phyloP scores from a whole-genome alignment of 805 yeast species.

The Yamadazyma paraphyllophila region DNA sequence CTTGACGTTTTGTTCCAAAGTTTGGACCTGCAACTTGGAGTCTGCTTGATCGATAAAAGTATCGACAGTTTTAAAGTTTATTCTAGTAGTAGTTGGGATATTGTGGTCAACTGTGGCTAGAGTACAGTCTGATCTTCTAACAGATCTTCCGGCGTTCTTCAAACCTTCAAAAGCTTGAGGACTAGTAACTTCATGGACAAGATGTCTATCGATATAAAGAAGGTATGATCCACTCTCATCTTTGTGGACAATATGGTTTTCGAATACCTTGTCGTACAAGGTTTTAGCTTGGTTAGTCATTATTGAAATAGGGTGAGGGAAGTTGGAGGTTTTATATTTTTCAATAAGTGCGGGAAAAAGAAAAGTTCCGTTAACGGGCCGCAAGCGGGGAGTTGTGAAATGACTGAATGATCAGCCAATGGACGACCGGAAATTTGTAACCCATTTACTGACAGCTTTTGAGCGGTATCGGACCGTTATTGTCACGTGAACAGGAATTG shows the following conservation, averaged over 20 bases:
- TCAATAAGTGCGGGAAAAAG: not conserved
- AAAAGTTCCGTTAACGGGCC: not conserved
- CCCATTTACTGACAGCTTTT: not conserved
- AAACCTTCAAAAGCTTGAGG: conserved; percentile 99
- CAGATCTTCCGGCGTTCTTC: conserved; percentile 78
- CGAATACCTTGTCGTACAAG: conserved; percentile 93
- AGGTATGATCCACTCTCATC: conserved; percentile 86
- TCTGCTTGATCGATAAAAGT: conserved; percentile 88
- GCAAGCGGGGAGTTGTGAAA: not conserved
- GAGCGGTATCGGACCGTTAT: not conserved
- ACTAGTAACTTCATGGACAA: conserved; percentile 97
- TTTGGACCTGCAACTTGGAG: conserved; percentile 87
- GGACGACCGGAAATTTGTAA: not conserved
- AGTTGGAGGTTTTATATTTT: conserved; percentile 1
- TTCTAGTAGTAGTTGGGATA: conserved; percentile 92
- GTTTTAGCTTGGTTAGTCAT: conserved; percentile 53
- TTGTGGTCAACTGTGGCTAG: conserved; percentile 96
- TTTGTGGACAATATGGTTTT: conserved; percentile 88
- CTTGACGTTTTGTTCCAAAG: conserved; percentile 89
- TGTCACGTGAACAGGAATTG: too few relatives aligned
- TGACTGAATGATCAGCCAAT: not conserved
- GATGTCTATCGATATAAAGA: conserved; percentile 91
- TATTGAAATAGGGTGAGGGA: not conserved
- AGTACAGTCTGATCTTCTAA: conserved; percentile 91
- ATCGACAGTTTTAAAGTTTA: conserved; percentile 64